Evolutionary conservation across 2,329 filamentous ascomycete genomes (phyloP), one percentile per base, ranked within the genome.

Genomic region (Bretziella fagacearum): DNA sequence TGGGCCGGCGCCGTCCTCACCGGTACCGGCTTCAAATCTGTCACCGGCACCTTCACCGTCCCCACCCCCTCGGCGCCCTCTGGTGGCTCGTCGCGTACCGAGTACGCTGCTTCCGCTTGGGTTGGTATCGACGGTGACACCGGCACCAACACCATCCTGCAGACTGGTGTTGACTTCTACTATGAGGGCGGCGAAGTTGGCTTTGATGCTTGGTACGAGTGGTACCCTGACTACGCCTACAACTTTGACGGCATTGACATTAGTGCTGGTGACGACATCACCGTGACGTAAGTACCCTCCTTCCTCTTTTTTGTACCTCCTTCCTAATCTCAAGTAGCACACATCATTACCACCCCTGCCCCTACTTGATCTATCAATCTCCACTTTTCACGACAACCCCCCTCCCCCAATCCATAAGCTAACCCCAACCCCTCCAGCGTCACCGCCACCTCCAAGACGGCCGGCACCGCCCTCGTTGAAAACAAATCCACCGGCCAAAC

Each of bases 401-500:
- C 25, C 32, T 17, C 3, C 18, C 15, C 20, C 13, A 13, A 33
- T 18, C 32, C 32, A 22, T 4, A 44, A 25, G 11, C 30, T 43
- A 43, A 43, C 46, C 23, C 37, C 35, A 43, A 48, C 29, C 13
- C n/a, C n/a, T 6, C 7, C 5, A 53, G 46, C 29, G 53, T 55
- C 43, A 54, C 52, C 18, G 53, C 53, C 20, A 53, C 51, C 20
- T 54, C 54, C 47, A 54, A 48, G 46, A 56, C 46, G 6, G 51
- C 43, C 17, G 58, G 57, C 23, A 47, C 52, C n/a, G 59, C 58
- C 13, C 55, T 52, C 1, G 52, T 61, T 5, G 52, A 71, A 53
- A 77, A 77, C 57, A 54, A 64, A 52, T 65, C 62, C 7, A 74
- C 65, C 2, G 71, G 71, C 37, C 56, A 70, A 55, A 64, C 55